Conservation (phyloP, 164 flowering plant genomes). For the Tetrastigma voinierianum region DNA sequence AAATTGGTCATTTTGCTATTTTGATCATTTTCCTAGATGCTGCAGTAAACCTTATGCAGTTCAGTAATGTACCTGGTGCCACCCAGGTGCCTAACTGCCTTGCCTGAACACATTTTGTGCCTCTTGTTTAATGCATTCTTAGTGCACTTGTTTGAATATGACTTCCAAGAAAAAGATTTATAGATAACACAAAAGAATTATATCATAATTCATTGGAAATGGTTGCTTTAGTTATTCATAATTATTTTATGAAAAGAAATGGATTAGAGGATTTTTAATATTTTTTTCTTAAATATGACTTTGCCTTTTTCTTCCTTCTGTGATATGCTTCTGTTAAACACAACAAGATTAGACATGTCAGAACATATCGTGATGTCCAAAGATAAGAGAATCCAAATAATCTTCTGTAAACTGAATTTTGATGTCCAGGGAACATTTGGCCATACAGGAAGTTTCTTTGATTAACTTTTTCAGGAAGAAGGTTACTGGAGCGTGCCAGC, state of each 20-base stretch:
- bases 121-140: no score
- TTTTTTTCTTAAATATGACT: no score
- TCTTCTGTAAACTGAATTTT: background rate
- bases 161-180: no score
- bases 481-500: constrained; percentile 69
- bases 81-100: no score
- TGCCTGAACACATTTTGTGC: no score
- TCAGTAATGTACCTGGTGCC: no score
- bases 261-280: background rate
- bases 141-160: no score
- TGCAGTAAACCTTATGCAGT: no score
- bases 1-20: no score
- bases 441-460: background rate
- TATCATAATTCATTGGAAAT: no score
- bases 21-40: no score
- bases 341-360: background rate
- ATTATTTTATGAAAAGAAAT: background rate
- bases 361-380: background rate
- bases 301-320: background rate
- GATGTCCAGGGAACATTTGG: background rate
- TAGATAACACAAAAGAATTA: no score
- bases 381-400: background rate
- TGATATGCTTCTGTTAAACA: background rate
- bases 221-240: background rate
- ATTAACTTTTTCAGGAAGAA: constrained; percentile 49